phyloP scores from a whole-genome alignment of 1,139 yeast species.

The Hemisphaericaspora subhashii region DNA sequence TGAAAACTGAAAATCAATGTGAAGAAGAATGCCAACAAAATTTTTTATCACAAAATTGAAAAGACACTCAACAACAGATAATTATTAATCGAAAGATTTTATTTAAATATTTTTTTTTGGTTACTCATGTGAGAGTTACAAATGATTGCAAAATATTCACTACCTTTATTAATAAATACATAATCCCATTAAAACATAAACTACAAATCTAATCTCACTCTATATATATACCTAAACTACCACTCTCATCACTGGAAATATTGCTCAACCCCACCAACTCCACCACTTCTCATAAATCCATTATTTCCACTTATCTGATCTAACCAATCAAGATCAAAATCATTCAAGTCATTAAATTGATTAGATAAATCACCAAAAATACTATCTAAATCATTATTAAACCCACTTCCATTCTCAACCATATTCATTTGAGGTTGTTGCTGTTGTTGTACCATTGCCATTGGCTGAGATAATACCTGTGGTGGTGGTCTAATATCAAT shows the following conservation, averaged over 20 bases:
- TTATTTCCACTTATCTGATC: background rate
- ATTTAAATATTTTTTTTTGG: too few species aligned
- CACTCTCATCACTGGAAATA: background rate
- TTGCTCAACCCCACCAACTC: background rate
- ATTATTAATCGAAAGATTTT: too few species aligned
- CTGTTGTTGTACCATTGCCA: background rate
- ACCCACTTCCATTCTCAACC: background rate
- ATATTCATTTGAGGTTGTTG: background rate
- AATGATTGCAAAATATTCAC: too few species aligned
- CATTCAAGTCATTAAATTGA: slow-evolving; percentile 2
- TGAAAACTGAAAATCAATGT: too few species aligned
- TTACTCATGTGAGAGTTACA: too few species aligned
- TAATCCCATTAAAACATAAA: too few species aligned
- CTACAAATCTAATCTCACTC: too few species aligned
- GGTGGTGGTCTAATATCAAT: too few species aligned
- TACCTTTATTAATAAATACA: too few species aligned
- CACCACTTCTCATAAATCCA: too few species aligned
- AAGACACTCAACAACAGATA: too few species aligned
- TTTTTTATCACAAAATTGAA: background rate
- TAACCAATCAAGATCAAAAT: slow-evolving; percentile 1
- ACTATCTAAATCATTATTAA: slow-evolving; percentile 1
- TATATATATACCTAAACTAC: too few species aligned
- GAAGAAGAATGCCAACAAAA: background rate
- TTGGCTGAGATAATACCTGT: background rate
- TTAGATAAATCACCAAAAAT: slow-evolving; percentile 1